Evolutionary conservation across 1,139 yeast genomes (phyloP), one percentile per base, ranked within the genome.

Genomic region (Magnusiomyces fungicola): DNA sequence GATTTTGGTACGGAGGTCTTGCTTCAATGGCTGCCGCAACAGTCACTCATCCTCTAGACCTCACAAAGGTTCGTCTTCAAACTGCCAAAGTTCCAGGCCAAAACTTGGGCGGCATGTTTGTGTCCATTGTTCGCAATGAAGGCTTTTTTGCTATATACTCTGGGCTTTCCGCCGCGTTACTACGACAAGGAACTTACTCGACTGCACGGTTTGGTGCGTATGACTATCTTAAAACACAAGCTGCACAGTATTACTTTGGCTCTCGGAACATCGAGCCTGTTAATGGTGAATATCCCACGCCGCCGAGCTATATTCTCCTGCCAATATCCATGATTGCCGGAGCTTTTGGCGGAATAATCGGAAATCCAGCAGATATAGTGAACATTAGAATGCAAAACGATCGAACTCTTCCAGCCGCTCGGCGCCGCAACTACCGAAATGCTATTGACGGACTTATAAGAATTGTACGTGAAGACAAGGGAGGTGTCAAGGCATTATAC

Each of bases 351-450:
- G 95, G 95, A 7, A 68, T 86, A 34, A 82, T 85, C 1, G 96
- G 96, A 25, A 88, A 87, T 61, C 95, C 96, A 1, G 80, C 94
- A 1, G 96, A 88, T 65, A 84, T 88, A 23, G 88, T 86, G 41
- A 88, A 88, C 59, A 84, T 88, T 54, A 77, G 96, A 66, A 88
- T 88, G 96, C 96, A 88, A 66, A 88, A 87, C 65, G 96, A 88
- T 62, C 78, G 83, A 5, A 69, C 89, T 0, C 72, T 85, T 53
- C 86, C 92, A 2, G 51, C 68, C 3, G 81, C 73, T 2, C 75
- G 80, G 58, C 75, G 90, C 64, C 75, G 96, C 62, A 80, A 84
- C 63, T 88, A 88, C 63, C 74, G 75, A 53, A 82, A 88, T 66
- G 95, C 94, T 0, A 61, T 87, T 44, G 90, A 87, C 63, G 96